Base-by-base conservation (phyloP, 371 early-diverging fungal genomes). In the Smittium culicis region DNA sequence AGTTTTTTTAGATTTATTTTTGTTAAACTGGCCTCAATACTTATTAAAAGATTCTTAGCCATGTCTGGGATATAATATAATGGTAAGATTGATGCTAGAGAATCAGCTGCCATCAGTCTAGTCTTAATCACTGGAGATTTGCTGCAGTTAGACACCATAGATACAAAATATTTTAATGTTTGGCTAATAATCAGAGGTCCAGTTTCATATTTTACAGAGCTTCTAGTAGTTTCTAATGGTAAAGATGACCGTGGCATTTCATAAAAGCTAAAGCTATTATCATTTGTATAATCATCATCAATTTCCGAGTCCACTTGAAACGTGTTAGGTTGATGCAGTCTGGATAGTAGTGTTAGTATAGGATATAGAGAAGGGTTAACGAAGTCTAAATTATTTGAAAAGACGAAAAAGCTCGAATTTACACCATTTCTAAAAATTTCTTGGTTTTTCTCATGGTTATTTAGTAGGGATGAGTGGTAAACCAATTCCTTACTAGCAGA, bases 401-500 rank as follows among this genome's bases (percentile, higher is more conserved):
- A 25, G 5, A 20, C 5, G 5, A 57, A 57, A 27, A 27, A 14
- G 25, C 5, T 16, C 3, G 11, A 20, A 5, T 57, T 45, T 11
- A 20, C 20, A 45, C 45, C 20, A 20, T 11, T 45, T 45, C 45
- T 45, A 45, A 45, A 20, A 25, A 25, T 16, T 25, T 57, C 57
- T 3, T 20, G 11, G 25, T 5, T 11, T 16, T n/a, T 57, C 5
- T 72, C 67, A n/a, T n/a, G n/a, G n/a, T n/a, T n/a, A n/a, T n/a
- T n/a, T n/a, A n/a, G n/a, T n/a, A n/a, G n/a, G n/a, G n/a, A n/a
- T n/a, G n/a, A n/a, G n/a, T n/a, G n/a, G n/a, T n/a, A n/a, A 24
- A 5, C 25, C 65, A 79, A 31, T 30, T 65, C 56, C 0, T 82
- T 75, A 0, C 90, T 87, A 1, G 88, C 88, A 24, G 77, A 74